Evolutionary conservation across 75 land plant species (phyloP).

Genomic region (Adiantum capillusveneris): DNA sequence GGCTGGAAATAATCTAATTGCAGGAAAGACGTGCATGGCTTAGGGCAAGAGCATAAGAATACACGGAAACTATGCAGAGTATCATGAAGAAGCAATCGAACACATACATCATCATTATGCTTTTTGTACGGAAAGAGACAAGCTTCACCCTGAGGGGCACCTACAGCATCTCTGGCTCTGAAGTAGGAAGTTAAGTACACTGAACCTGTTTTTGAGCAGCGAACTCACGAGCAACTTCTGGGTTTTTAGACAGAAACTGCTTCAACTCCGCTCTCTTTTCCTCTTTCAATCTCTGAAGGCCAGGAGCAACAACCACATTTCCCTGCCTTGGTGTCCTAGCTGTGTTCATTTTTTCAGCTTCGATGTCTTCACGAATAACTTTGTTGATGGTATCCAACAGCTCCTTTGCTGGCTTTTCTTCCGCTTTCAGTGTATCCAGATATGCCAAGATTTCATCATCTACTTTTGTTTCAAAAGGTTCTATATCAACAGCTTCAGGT

Average conservation of each 20-base stretch:
- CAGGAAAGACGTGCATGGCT: no score
- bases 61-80: no score
- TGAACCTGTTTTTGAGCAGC: conserved; percentile 9
- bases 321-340: background rate
- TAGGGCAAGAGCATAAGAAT: no score
- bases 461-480: background rate
- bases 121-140: no score
- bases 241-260: conserved; percentile 17
- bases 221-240: conserved; percentile 13
- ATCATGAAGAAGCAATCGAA: no score
- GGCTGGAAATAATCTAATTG: no score
- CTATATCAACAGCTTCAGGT: background rate
- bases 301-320: conserved; percentile 1
- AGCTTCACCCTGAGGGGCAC: no score
- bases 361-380: background rate
- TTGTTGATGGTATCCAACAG: background rate
- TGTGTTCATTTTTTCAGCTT: background rate
- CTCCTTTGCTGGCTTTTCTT: background rate
- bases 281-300: conserved; percentile 4
- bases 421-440: background rate
- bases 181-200: background rate
- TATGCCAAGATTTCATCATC: background rate
- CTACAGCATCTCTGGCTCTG: no score
- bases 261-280: conserved; percentile 11
- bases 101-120: no score